Base-by-base conservation (phyloP, 108 stramenopile genomes). In the Nannochloropsis gaditana region DNA sequence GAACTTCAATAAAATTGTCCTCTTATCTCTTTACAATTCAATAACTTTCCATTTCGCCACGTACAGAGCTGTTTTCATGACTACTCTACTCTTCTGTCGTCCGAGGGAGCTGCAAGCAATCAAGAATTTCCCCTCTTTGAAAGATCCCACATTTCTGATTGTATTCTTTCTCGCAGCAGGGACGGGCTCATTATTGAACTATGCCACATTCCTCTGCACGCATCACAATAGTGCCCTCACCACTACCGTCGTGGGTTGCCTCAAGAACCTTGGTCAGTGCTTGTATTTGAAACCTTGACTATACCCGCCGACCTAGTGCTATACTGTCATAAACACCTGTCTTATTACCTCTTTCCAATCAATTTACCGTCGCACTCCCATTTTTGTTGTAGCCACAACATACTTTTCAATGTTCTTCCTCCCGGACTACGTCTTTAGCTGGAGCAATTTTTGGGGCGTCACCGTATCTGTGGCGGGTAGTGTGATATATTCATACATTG, bases 141-240 rank as follows among this genome's bases (percentile, higher is more conserved):
- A 42, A 42, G 41, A 81, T 41, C 21, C 41, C 31, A 41, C 41
- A 5, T 81, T 44, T 5, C 9, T 90, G 41, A 47, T 85, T 11
- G 31, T 41, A 2, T 42, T 81, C 41, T 81, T 81, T 21, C 41
- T 31, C 5, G 90, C 91, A 3, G 50, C 82, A 21, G 79, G 90
- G n/a, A 84, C 91, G 90, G 92, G 92, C 41, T 80, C 80, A 19
- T 87, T 92, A 41, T 84, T 92, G 79, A 90, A 92, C n/a, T 84
- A 92, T 84, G 90, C 92, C 17, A 92, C 92, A 17, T 91, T 92
- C 59, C 47, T 92, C 41, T 92, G 92, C 79, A 92, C 92, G 2
- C 86, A 89, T 41, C 87, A 88, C 80, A 92, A 92, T 82, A 90
- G 89, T 9, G 91, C 92, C 5, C 88, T 92, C 79, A 92, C 92